These are phyloP conservation scores for Pseudogymnoascus sp. DNA, from an alignment of 2,329 filamentous ascomycete species.

Conservation along the genomic window DNA sequence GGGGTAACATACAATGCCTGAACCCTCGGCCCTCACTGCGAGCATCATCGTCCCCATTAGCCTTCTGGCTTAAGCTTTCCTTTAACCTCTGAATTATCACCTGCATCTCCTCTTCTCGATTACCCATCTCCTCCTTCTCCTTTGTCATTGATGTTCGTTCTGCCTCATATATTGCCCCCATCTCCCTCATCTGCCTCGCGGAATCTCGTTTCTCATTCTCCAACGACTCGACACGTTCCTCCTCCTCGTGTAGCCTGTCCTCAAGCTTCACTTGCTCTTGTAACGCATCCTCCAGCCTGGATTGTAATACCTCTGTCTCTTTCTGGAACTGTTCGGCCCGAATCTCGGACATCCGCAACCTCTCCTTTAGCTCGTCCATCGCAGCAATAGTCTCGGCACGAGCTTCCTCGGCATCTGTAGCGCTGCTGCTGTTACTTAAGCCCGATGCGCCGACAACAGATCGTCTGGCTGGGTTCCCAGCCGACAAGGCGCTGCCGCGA, in stretches of 20 bases:
- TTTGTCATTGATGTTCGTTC: slow-evolving; percentile 81
- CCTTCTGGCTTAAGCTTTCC: slow-evolving; percentile 72
- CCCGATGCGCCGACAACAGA: slow-evolving; percentile 21
- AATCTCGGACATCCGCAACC: slow-evolving; percentile 71
- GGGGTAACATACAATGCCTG: slow-evolving; percentile 44
- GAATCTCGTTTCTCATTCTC: slow-evolving; percentile 80
- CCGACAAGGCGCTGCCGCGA: slow-evolving; percentile 6
- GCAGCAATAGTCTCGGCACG: slow-evolving; percentile 71
- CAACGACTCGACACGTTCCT: slow-evolving; percentile 72
- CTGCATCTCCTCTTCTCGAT: slow-evolving; percentile 84
- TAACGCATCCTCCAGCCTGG: slow-evolving; percentile 75
- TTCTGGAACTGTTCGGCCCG: slow-evolving; percentile 73
- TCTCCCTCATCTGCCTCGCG: slow-evolving; percentile 75
- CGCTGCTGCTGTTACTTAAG: slow-evolving; percentile 23
- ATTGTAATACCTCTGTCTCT: slow-evolving; percentile 76
- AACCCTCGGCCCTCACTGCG: slow-evolving; percentile 46
- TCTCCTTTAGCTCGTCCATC: slow-evolving; percentile 77
- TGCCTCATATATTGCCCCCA: slow-evolving; percentile 86
- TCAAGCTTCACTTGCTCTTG: slow-evolving; percentile 81
- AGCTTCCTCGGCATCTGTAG: slow-evolving; percentile 55
- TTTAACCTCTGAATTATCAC: slow-evolving; percentile 84
- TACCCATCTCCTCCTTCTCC: slow-evolving; percentile 82
- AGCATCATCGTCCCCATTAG: slow-evolving; percentile 41
- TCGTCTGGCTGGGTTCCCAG: slow-evolving; percentile 3
- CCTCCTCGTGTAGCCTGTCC: slow-evolving; percentile 77